phyloP scores from a whole-genome alignment of 2,329 filamentous ascomycete genomes.

The Botryotinia calthae region DNA sequence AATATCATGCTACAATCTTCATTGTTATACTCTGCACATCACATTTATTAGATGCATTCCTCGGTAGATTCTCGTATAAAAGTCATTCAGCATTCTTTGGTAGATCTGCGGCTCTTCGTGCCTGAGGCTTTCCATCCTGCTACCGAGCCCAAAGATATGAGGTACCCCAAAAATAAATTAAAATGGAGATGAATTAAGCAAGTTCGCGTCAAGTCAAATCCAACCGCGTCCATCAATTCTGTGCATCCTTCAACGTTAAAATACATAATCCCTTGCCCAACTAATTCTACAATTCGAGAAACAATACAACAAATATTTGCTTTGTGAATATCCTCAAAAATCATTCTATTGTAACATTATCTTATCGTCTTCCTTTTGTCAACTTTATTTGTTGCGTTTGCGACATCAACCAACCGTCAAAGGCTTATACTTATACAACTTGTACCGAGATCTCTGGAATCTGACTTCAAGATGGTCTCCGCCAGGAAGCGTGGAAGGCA shows the following conservation, averaged over 20 bases:
- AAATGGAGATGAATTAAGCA: conserved; percentile 6
- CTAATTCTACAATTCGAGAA: conserved; percentile 7
- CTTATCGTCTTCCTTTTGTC: neutral
- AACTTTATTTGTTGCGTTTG: conserved; percentile 14
- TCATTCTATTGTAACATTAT: conserved; percentile 8
- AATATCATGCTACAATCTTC: neutral
- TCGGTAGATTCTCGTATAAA: neutral
- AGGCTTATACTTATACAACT: conserved; percentile 6
- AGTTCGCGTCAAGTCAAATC: conserved; percentile 19
- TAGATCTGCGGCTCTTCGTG: neutral
- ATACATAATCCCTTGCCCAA: conserved; percentile 8
- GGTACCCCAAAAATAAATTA: conserved; percentile 16
- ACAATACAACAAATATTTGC: neutral
- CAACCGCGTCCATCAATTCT: conserved; percentile 16
- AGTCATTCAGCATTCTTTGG: neutral
- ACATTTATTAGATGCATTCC: neutral
- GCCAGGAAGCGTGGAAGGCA: conserved; percentile 49
- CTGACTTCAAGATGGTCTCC: conserved; percentile 43
- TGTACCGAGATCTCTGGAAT: conserved; percentile 11
- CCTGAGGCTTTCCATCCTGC: neutral
- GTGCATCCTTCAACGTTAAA: conserved; percentile 3
- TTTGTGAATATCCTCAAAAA: neutral
- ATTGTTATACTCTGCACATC: neutral
- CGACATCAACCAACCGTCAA: conserved; percentile 17
- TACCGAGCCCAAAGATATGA: neutral